phyloP scores from a whole-genome alignment of 2,329 filamentous ascomycete genomes.

The Elsinoe fawcettii region DNA sequence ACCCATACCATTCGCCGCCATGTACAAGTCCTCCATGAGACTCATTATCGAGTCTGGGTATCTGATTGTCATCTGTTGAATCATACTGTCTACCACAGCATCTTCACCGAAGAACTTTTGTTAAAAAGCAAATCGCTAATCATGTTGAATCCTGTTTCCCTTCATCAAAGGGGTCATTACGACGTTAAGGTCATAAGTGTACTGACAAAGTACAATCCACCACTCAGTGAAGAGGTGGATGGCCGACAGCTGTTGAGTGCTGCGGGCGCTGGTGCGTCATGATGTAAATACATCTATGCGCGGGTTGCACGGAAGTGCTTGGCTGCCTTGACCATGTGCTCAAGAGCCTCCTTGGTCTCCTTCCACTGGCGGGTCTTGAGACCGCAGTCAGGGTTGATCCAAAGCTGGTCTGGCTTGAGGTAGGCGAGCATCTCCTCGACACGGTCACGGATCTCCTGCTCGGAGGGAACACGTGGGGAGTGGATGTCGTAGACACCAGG shows the following conservation, averaged over 20 bases:
- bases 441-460: slow-evolving; percentile 97
- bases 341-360: slow-evolving; percentile 93
- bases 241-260: slow-evolving; percentile 18
- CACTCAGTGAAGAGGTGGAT: slow-evolving; percentile 21
- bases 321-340: slow-evolving; percentile 97
- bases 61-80: slow-evolving; percentile 11
- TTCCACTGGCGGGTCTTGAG: slow-evolving; percentile 98
- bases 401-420: slow-evolving; percentile 97
- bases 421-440: slow-evolving; percentile 95
- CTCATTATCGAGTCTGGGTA: slow-evolving; percentile 4
- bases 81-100: slow-evolving; percentile 7
- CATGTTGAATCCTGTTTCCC: slow-evolving; percentile 17
- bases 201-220: slow-evolving; percentile 14
- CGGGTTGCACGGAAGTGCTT: slow-evolving; percentile 86
- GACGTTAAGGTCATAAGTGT: slow-evolving; percentile 17
- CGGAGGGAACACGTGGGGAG: slow-evolving; percentile 91
- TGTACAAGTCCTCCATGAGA: slow-evolving; percentile 10
- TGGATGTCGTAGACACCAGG: slow-evolving; percentile 99
- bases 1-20: not conserved
- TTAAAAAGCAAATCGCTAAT: slow-evolving; percentile 15
- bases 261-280: slow-evolving; percentile 1
- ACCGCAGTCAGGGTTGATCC: slow-evolving; percentile 99
- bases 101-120: slow-evolving; percentile 8
- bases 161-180: slow-evolving; percentile 15
- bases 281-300: slow-evolving; percentile 51